Conservation (phyloP, 139 green algal genomes). For the Closterium sp. region DNA sequence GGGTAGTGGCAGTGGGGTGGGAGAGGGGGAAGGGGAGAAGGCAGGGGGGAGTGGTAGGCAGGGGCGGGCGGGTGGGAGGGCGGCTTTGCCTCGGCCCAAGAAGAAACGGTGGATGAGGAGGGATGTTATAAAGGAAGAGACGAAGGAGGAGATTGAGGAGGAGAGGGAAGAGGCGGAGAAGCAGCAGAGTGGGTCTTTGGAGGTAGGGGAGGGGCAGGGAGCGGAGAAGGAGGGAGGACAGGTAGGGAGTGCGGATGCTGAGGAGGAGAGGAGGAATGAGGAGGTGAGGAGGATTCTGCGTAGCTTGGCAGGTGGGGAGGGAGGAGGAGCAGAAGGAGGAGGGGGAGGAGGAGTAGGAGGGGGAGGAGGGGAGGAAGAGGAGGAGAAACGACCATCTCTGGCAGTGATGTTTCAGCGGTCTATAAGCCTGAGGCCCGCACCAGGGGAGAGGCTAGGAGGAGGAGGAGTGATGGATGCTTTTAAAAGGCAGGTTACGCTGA, state of each 20-base stretch:
- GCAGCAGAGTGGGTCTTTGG: not conserved
- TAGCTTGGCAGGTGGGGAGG: not conserved
- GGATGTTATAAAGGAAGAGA: not conserved
- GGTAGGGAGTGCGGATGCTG: not conserved
- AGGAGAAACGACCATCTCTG: not conserved
- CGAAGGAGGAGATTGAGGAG: not conserved
- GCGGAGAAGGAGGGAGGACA: not conserved
- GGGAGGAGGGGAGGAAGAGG: not conserved
- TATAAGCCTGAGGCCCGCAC: not conserved
- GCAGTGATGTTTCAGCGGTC: not conserved
- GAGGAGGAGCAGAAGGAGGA: not conserved
- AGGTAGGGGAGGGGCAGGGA: not conserved
- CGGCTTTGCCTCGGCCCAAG: not conserved
- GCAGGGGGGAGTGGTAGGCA: not conserved
- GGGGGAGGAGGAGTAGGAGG: not conserved
- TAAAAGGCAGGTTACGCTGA: not conserved
- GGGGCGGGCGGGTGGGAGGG: too few species aligned
- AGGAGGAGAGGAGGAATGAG: not conserved
- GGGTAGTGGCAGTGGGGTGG: not conserved
- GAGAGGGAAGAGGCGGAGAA: not conserved
- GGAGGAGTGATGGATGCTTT: not conserved
- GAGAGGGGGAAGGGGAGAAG: not conserved
- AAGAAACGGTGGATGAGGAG: not conserved
- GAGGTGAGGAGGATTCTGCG: not conserved
- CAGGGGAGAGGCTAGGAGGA: not conserved